Conservation (phyloP, 2,329 filamentous ascomycete genomes). For the Colletotrichum sp. region DNA sequence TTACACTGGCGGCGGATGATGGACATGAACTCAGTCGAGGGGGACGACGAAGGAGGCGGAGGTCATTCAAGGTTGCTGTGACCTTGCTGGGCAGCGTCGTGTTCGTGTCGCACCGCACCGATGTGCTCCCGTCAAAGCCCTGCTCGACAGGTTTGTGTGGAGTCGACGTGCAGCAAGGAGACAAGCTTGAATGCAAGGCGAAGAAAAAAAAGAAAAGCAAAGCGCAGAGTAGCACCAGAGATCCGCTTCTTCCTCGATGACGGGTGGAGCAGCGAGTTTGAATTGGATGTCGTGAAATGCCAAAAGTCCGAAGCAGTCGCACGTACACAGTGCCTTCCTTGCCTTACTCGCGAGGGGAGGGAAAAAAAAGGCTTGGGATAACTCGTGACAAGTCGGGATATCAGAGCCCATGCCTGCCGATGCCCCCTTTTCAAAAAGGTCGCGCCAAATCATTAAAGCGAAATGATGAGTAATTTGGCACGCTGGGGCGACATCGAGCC, state of each 20-base stretch:
- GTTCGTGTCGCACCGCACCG: not conserved
- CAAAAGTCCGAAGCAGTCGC: not conserved
- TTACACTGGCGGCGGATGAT: not conserved
- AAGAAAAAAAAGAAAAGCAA: not conserved
- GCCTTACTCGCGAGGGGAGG: not conserved
- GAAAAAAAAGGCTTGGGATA: not conserved
- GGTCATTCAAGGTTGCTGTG: not conserved
- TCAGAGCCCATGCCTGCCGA: not conserved
- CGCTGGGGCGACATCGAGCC: not conserved
- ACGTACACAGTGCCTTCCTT: not conserved
- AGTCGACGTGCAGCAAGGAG: not conserved
- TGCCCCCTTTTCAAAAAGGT: not conserved
- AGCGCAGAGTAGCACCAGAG: not conserved
- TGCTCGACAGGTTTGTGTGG: not conserved
- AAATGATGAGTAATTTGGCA: conserved; percentile 12
- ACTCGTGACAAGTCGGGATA: not conserved
- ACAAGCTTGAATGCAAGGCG: not conserved
- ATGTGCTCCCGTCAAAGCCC: not conserved
- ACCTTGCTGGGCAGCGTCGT: not conserved
- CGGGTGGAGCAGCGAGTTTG: not conserved
- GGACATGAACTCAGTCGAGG: not conserved
- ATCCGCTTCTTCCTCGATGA: not conserved
- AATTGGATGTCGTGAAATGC: not conserved
- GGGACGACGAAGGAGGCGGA: not conserved
- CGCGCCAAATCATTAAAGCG: conserved; percentile 4